Evolutionary conservation across 257 asterid genomes (phyloP).

Genomic region (Solanum piurae): DNA sequence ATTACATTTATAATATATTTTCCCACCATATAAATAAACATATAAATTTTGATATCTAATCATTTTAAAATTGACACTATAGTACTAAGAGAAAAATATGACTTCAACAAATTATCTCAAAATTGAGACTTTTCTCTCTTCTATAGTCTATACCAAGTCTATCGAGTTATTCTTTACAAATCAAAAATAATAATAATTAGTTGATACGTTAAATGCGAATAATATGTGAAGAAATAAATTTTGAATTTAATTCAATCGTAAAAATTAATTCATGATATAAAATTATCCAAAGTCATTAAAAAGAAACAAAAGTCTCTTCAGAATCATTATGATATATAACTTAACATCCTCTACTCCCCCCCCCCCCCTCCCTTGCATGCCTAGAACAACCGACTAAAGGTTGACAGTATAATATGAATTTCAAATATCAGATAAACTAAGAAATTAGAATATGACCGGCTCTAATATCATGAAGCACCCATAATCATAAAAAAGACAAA

Average conservation of each 20-base stretch:
- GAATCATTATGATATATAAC: too few relatives aligned
- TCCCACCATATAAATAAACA: not conserved
- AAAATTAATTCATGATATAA: too few relatives aligned
- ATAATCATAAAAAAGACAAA: too few relatives aligned
- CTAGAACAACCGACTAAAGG: too few relatives aligned
- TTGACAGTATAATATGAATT: too few relatives aligned
- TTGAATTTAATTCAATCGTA: too few relatives aligned
- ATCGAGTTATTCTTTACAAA: not conserved
- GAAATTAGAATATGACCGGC: too few relatives aligned
- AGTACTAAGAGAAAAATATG: not conserved
- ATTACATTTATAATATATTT: not conserved
- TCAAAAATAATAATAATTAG: not conserved
- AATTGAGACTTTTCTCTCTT: not conserved
- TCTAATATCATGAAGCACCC: too few relatives aligned
- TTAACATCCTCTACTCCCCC: not conserved
- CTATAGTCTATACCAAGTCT: not conserved
- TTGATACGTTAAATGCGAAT: not conserved
- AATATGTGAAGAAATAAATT: too few relatives aligned
- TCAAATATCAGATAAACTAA: too few relatives aligned
- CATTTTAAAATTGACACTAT: not conserved
- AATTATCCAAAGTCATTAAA: too few relatives aligned
- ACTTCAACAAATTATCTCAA: not conserved
- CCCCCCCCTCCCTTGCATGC: rapidly evolving
- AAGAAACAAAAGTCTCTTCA: too few relatives aligned
- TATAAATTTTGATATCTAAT: not conserved